Conservation (phyloP, 768 basidiomycete genomes). For the Pisolithus microcarpus region DNA sequence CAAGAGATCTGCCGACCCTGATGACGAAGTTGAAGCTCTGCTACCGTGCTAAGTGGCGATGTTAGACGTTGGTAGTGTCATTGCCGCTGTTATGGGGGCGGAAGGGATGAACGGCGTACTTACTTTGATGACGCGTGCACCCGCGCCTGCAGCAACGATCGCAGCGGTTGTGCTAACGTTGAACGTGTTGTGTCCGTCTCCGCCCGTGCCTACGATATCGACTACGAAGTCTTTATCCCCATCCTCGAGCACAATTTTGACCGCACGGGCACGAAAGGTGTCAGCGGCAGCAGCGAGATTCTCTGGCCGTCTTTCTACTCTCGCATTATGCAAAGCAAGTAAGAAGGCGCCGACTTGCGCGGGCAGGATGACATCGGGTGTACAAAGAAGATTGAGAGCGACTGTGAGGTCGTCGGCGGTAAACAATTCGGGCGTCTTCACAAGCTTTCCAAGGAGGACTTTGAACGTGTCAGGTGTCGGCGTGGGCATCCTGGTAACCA, state of each 20-base stretch:
- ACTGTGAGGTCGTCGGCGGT: slow-evolving; percentile 62
- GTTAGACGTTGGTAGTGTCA: too few species aligned
- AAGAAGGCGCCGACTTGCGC: slow-evolving; percentile 87
- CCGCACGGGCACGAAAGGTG: slow-evolving; percentile 61
- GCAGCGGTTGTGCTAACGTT: slow-evolving; percentile 95
- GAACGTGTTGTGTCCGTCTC: slow-evolving; percentile 93
- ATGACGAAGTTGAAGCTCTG: slow-evolving; percentile 86
- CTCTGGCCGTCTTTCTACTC: slow-evolving; percentile 68
- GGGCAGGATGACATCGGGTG: slow-evolving; percentile 54
- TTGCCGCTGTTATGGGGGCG: background rate
- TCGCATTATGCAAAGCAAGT: slow-evolving; percentile 74
- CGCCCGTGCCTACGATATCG: slow-evolving; percentile 42
- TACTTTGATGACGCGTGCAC: slow-evolving; percentile 89
- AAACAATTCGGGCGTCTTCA: slow-evolving; percentile 79
- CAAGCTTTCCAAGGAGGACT: slow-evolving; percentile 65
- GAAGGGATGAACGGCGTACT: slow-evolving; percentile 9
- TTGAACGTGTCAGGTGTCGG: slow-evolving; percentile 58
- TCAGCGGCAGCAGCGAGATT: slow-evolving; percentile 74
- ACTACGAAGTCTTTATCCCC: slow-evolving; percentile 65
- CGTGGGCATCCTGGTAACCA: slow-evolving; percentile 13
- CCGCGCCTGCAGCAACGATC: slow-evolving; percentile 90
- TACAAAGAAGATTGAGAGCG: slow-evolving; percentile 71
- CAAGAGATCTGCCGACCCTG: slow-evolving; percentile 90
- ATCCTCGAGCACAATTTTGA: slow-evolving; percentile 54
- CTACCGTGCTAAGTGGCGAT: slow-evolving; percentile 65